Base-by-base conservation (phyloP, 139 green algal species). In the Chlamydomonas sp. region DNA sequence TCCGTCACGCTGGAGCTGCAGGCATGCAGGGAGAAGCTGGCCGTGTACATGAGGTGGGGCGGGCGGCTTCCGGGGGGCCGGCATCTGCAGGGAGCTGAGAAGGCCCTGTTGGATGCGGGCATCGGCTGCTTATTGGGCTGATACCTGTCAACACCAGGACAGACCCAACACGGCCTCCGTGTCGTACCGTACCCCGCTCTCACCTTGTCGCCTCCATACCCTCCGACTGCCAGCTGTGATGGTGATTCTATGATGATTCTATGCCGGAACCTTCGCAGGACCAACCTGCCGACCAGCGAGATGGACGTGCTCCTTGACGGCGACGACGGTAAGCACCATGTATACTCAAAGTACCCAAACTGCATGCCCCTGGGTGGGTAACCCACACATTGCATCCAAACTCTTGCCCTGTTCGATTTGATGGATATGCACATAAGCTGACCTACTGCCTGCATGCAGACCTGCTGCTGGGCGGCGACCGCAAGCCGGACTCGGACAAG, bases 1-100 rank as follows among this genome's bases (percentile, higher is more conserved):
- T 77, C 74, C 2, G 69, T 93, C 31, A 86, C 90, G 79, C 77
- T 94, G n/a, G 90, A 94, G 84, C 85, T 89, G 68, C 85, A 89
- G 78, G 91, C 89, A n/a, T 85, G 85, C 8, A 60, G 76, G 0
- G 91, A 93, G 71, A 93, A 91, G 82, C 82, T 93, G 59, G 91
- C 90, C 16, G 85, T 93, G 15, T 93, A 91, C 80, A 86, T 86
- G 82, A 67, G 68, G 80, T 85, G 66, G 5, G 79, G 16, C n/a
- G 75, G 15, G 57, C 58, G n/a, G 73, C 71, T 15, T 71, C 10
- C 66, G 66, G 10, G 66, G 10, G 12, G 12, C 66, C 10, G 10
- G 66, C 66, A 14, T 59, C 64, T 72, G 31, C 31, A 49, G 31
- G 31, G 31, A 49, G 76, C 16, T 71, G 78, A n/a, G 63, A 66